Conservation (phyloP, 2,329 filamentous ascomycete genomes). For the Clonostachys sp. region DNA sequence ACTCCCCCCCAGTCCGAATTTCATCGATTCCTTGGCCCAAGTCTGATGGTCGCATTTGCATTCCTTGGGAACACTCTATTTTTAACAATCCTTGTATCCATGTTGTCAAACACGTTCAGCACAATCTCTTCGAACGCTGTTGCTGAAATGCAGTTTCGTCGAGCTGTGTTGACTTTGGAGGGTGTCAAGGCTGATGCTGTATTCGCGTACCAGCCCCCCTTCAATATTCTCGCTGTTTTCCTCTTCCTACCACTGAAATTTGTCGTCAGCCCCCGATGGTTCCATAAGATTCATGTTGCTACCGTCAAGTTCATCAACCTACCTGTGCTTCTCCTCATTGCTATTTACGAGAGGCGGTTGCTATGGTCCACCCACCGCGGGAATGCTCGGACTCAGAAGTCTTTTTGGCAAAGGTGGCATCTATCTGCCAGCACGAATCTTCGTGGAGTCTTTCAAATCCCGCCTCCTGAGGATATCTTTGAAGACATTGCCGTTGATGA, state of each 20-base stretch:
- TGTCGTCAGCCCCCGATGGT: slow-evolving; percentile 75
- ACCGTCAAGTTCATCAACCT: slow-evolving; percentile 71
- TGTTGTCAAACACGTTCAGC: slow-evolving; percentile 80
- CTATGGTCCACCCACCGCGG: slow-evolving; percentile 48
- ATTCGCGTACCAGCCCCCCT: slow-evolving; percentile 77
- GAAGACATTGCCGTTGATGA: slow-evolving; percentile 56
- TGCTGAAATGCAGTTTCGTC: slow-evolving; percentile 79
- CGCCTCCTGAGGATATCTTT: slow-evolving; percentile 58
- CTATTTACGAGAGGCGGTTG: slow-evolving; percentile 63
- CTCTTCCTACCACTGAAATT: slow-evolving; percentile 74
- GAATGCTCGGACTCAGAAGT: slow-evolving; percentile 3
- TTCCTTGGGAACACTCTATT: slow-evolving; percentile 86
- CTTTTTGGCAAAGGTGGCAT: slow-evolving; percentile 63
- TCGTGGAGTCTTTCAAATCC: slow-evolving; percentile 67
- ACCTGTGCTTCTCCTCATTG: slow-evolving; percentile 68
- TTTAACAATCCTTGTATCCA: slow-evolving; percentile 83
- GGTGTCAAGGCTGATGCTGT: slow-evolving; percentile 82
- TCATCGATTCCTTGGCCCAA: slow-evolving; percentile 74
- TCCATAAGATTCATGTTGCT: slow-evolving; percentile 84
- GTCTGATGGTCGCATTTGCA: slow-evolving; percentile 77
- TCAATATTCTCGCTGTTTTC: slow-evolving; percentile 75
- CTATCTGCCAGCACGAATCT: slow-evolving; percentile 70
- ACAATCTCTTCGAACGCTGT: slow-evolving; percentile 72
- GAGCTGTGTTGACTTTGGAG: slow-evolving; percentile 77
- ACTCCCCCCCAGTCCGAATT: slow-evolving; percentile 51